Conservation (phyloP, 1,284 basidiomycete genomes). For the Porodaedalea pini region DNA sequence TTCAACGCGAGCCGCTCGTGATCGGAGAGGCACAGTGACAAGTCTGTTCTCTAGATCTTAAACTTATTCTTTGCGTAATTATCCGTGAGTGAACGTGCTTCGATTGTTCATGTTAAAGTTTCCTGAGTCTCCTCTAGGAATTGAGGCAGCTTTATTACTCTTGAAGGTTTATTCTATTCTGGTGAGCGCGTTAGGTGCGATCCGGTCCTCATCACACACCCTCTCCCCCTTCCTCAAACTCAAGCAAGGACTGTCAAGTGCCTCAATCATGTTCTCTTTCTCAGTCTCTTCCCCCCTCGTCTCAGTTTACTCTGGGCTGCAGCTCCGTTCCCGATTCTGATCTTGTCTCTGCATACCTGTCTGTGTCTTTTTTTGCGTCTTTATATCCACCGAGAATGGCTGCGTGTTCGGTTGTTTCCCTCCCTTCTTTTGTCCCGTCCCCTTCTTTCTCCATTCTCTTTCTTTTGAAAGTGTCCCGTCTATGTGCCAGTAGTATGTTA, state of each 20-base stretch:
- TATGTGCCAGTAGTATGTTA: conserved; percentile 10
- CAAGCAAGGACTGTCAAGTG: not conserved
- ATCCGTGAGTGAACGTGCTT: not conserved
- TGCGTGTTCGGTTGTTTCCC: not conserved
- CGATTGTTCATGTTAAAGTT: not conserved
- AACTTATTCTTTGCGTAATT: not conserved
- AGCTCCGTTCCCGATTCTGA: not conserved
- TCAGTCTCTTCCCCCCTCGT: not conserved
- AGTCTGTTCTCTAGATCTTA: conserved; percentile 16
- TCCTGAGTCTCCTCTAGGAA: not conserved
- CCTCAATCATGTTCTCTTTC: conserved; percentile 2
- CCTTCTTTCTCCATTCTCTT: not conserved
- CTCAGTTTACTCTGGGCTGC: not conserved
- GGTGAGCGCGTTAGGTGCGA: not conserved
- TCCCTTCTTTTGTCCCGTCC: not conserved
- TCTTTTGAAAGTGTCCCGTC: not conserved
- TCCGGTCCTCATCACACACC: not conserved
- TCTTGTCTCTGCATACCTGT: not conserved
- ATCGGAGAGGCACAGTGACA: conserved; percentile 20
- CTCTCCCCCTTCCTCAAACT: not conserved
- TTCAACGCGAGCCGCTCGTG: conserved; percentile 5
- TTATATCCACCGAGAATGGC: too few species aligned
- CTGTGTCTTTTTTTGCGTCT: too few species aligned
- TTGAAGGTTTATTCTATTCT: not conserved
- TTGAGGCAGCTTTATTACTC: not conserved